These are phyloP conservation scores for Eucalyptus pauciflora DNA, from an alignment of 345 rosid genomes.

Conservation along the genomic window DNA sequence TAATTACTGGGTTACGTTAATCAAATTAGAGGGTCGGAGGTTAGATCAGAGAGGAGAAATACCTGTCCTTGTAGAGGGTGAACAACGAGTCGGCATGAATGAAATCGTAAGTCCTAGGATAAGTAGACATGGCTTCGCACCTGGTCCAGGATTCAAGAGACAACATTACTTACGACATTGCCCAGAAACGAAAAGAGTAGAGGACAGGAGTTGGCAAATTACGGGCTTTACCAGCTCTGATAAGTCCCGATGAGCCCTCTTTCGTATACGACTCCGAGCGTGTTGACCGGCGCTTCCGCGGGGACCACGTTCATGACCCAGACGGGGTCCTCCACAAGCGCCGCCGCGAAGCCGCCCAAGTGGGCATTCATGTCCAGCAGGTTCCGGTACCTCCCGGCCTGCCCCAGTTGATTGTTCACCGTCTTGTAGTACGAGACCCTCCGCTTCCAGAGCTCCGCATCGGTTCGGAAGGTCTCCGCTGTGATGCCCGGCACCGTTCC, in stretches of 20 bases:
- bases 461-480: constrained; percentile 13
- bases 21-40: neutral
- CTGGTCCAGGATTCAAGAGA: constrained; percentile 1
- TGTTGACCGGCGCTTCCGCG: constrained; percentile 13
- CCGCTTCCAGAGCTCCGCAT: constrained; percentile 19
- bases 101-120: constrained; percentile 47
- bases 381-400: constrained; percentile 31
- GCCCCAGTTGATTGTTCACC: constrained; percentile 18
- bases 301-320: constrained; percentile 54
- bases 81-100: constrained; percentile 29
- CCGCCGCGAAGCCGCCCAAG: constrained; percentile 42
- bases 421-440: constrained; percentile 28
- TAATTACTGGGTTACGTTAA: neutral
- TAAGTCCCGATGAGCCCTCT: constrained; percentile 40
- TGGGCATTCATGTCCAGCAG: constrained; percentile 39
- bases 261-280: constrained; percentile 37
- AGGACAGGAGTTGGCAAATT: neutral
- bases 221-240: constrained; percentile 21
- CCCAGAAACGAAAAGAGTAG: neutral
- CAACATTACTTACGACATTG: neutral
- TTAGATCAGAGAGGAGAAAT: neutral
- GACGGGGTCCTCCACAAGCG: constrained; percentile 14
- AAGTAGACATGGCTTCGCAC: constrained; percentile 57
- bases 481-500: constrained; percentile 29
- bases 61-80: constrained; percentile 28